Base-by-base conservation (phyloP, 225 moss, liverwort and hornwort genomes). In the Polytrichum commune region DNA sequence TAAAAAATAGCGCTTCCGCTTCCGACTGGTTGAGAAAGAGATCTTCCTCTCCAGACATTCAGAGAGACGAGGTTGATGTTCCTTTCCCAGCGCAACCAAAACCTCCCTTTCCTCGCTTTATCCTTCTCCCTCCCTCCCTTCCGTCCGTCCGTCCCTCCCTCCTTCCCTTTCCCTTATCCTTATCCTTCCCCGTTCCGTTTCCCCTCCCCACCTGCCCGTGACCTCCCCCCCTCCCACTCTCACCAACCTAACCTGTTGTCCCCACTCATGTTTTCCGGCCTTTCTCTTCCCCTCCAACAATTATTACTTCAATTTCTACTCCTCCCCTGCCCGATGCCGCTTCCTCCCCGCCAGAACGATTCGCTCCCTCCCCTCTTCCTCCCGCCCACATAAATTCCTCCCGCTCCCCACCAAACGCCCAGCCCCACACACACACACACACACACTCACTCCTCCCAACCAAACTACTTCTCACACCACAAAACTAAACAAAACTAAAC, bases 211-310 rank as follows among this genome's bases (percentile, higher is more conserved):
- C 73, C 53, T 72, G 25, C 24, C 30, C 53, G 23, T 19, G 23
- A 58, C 57, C 23, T 68, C 53, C n/a, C 46, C 27, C 67, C 54
- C 24, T 54, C 67, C 54, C 53, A 53, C 16, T 68, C 29, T 53
- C 77, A 80, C 78, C 82, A 86, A 77, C 75, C 82, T 86, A 86
- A 86, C 86, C 86, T 86, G 86, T 86, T 86, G 80, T 86, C 86
- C 82, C 86, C 82, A 54, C 80, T 82, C 86, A 86, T 86, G 86
- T 65, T 83, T 73, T 38, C 82, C 54, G 26, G 46, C 46, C 46
- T 46, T 10, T 4, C 19, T 26, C 19, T 29, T 54, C 4, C 46
- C 53, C 53, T 6, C 68, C 53, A 9, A 25, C n/a, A 66, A 58
- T 58, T 58, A 22, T 22, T 58, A 20, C 58, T 20, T 8, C 58